These are phyloP conservation scores for Karstenula rhodostoma DNA, from an alignment of 2,329 filamentous ascomycete species.

Conservation along the genomic window DNA sequence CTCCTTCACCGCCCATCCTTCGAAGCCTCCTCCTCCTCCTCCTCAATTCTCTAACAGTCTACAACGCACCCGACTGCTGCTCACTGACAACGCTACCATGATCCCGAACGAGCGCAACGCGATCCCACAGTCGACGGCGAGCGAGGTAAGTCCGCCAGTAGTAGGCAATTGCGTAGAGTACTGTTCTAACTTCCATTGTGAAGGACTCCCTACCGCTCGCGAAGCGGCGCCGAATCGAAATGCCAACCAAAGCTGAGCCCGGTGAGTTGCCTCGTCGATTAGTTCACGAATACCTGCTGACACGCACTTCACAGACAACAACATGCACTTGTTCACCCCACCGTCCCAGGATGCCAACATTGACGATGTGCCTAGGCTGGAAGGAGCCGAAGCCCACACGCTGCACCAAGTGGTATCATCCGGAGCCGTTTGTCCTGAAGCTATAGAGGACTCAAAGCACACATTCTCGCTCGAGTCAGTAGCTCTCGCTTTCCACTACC, in stretches of 20 bases:
- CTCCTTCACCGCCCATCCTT: no score
- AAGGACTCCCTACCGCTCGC: not conserved
- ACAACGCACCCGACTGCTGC: not conserved
- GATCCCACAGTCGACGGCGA: not conserved
- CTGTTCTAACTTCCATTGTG: not conserved
- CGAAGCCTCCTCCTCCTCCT: not conserved
- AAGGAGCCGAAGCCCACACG: not conserved
- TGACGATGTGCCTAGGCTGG: not conserved
- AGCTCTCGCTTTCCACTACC: not conserved
- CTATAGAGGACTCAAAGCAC: not conserved
- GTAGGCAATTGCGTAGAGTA: not conserved
- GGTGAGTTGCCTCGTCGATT: not conserved
- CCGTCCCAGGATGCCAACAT: not conserved
- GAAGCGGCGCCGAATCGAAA: not conserved
- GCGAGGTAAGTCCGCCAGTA: not conserved
- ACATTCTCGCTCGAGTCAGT: not conserved
- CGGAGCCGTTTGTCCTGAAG: not conserved
- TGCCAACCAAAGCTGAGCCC: not conserved
- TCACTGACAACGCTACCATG: not conserved
- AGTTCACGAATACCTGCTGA: not conserved
- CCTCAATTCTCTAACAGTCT: not conserved
- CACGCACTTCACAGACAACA: not conserved
- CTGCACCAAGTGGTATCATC: not conserved
- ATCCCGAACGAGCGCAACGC: not conserved
- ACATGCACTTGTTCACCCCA: not conserved